Evolutionary conservation across 257 asterid species (phyloP).

Genomic region (Nicotiana knightiana): DNA sequence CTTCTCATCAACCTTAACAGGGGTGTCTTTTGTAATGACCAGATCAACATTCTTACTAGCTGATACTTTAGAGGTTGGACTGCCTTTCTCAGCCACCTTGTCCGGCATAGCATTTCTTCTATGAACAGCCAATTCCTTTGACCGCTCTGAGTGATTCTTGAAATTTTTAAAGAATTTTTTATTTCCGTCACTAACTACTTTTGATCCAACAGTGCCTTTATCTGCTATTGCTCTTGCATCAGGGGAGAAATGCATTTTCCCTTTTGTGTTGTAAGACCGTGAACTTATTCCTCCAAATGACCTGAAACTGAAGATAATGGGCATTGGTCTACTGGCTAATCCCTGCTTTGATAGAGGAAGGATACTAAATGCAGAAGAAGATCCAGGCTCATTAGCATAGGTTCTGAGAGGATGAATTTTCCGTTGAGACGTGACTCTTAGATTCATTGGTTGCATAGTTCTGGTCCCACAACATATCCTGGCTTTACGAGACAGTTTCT

Average conservation of each 20-base stretch:
- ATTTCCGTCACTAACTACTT: conserved; percentile 24
- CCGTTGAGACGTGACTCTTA: conserved; percentile 28
- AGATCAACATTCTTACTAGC: conserved; percentile 21
- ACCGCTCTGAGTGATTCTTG: conserved; percentile 26
- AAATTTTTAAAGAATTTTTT: conserved; percentile 22
- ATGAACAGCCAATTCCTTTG: conserved; percentile 29
- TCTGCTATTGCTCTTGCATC: conserved; percentile 30
- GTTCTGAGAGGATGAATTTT: conserved; percentile 25
- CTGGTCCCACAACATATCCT: conserved; percentile 33
- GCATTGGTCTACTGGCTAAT: conserved; percentile 23
- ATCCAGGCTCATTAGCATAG: conserved; percentile 16
- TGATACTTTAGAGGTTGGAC: conserved; percentile 23
- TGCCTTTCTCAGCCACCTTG: conserved; percentile 24
- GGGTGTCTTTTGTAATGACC: conserved; percentile 26
- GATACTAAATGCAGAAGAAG: conserved; percentile 30
- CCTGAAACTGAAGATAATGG: conserved; percentile 24
- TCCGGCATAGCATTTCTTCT: conserved; percentile 31
- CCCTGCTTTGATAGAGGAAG: conserved; percentile 34
- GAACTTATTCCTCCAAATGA: conserved; percentile 23
- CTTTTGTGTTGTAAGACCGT: conserved; percentile 20
- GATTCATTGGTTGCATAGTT: conserved; percentile 19
- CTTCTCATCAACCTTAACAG: conserved; percentile 21
- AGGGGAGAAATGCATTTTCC: conserved; percentile 43
- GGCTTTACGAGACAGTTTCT: conserved; percentile 25
- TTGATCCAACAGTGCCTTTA: conserved; percentile 18